Evolutionary conservation across 2,329 filamentous ascomycete genomes (phyloP).

Genomic region (Epichloe amarillans): DNA sequence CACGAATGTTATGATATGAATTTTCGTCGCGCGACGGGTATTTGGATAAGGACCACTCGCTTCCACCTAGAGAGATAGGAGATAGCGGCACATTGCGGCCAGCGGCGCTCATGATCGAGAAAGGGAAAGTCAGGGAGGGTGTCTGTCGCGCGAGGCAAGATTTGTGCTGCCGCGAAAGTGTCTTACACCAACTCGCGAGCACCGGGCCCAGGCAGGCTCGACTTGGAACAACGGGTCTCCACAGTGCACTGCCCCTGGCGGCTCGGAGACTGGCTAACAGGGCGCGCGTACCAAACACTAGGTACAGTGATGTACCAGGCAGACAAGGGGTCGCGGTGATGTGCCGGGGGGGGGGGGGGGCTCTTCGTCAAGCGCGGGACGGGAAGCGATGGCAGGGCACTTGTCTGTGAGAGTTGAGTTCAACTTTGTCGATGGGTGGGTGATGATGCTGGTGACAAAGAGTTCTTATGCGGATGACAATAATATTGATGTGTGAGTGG

Average conservation of each 20-base stretch:
- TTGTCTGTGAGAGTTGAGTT: background rate
- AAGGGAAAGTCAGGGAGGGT: slow-evolving; percentile 10
- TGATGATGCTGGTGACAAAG: background rate
- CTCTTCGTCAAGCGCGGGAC: background rate
- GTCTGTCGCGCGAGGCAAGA: slow-evolving; percentile 11
- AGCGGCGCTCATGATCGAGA: slow-evolving; percentile 45
- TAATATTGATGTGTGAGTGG: background rate
- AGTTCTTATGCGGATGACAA: background rate
- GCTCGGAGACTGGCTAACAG: slow-evolving; percentile 1
- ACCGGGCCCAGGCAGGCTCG: slow-evolving; percentile 1
- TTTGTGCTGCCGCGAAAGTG: slow-evolving; percentile 5
- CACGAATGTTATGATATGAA: slow-evolving; percentile 39
- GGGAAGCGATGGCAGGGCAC: background rate
- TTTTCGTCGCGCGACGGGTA: slow-evolving; percentile 45
- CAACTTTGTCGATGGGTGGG: background rate
- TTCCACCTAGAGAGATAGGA: slow-evolving; percentile 70
- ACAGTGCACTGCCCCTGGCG: slow-evolving; percentile 3
- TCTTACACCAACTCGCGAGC: slow-evolving; percentile 9
- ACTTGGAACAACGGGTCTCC: slow-evolving; percentile 1
- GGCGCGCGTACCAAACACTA: background rate
- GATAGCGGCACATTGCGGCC: slow-evolving; percentile 64
- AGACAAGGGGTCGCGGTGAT: background rate
- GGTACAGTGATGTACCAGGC: background rate
- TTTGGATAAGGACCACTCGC: slow-evolving; percentile 65
- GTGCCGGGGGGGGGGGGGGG: too few relatives aligned